Base-by-base conservation (phyloP, 495 filamentous ascomycete genomes). In the Hamigera avellanea region DNA sequence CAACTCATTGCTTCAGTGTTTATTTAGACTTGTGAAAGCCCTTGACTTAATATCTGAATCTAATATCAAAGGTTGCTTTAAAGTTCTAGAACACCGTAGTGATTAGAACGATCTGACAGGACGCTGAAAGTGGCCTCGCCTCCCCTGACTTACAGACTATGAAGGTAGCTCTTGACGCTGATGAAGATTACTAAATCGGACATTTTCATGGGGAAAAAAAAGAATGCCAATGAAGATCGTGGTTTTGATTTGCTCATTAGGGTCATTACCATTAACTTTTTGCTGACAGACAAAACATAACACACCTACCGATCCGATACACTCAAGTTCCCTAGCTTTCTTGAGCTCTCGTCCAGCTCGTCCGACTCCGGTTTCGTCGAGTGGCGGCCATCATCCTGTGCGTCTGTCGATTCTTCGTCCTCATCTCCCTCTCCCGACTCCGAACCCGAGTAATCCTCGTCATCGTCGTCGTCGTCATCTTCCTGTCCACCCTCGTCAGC, bases 381-480 rank as follows among this genome's bases (percentile, higher is more conserved):
- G 15, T n/a, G n/a, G n/a, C 21, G 19, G 2, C 50, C 46, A 9
- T 42, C 44, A 1, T 12, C 26, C n/a, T 43, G 44, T 15, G 37
- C 34, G n/a, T 39, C 36, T 3, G 40, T 33, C 9, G 26, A 42
- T 8, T 43, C 52, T 1, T 43, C 42, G 15, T 42, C 41, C 9
- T 42, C 53, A 15, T 57, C 54, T 14, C 50, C 53, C 9, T 50
- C 52, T 1, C 57, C 53, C 6, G 56, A 57, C 7, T 43, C 41
- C 2, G 41, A 42, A 28, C 33, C 53, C 18, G 64, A 63, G 2
- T 64, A 23, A 15, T 30, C 59, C 14, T 63, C 64, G 1, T 67
- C 56, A 3, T 57, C 58, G 3, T 54, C 55, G 1, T 48, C 61
- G 2, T 67, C 57, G 8, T 76, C 72, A 0, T 61, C 59, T 0